Base-by-base conservation (phyloP, 768 basidiomycete species). In the Serpula lacrymans region DNA sequence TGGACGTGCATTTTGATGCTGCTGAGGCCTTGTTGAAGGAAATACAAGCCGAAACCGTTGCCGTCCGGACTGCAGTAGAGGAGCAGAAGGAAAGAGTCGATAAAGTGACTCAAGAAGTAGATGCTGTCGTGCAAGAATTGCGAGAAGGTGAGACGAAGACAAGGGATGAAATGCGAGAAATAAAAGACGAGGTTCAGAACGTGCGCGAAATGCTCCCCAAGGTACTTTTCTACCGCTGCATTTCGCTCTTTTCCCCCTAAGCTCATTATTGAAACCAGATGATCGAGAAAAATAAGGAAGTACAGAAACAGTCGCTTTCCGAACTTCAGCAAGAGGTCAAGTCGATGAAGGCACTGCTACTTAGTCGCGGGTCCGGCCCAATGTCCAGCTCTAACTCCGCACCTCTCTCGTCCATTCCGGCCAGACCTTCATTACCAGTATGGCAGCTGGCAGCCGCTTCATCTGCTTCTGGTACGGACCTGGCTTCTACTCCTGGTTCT, bases 251-350 rank as follows among this genome's bases (percentile, higher is more conserved):
- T 45, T 24, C 27, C n/a, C 21, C 20, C 29, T 46, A 35, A 34
- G 41, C 29, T 44, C 18, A 37, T 23, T 43, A 34, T 11, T 24
- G 18, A 23, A 18, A 27, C 39, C 48, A 98, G 94, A 89, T 97
- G 88, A 84, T 96, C 39, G 90, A 96, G 41, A 93, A 89, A 67
- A 89, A 85, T 58, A 88, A 91, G 58, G 84, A 90, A 40, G 74
- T 78, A 11, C 92, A 96, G 62, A 75, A 79, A 16, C 80, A 85
- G 45, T 88, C 91, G 1, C 71, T 97, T 11, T 66, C 74, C 39
- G 95, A 97, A 52, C 72, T 98, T 10, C 93, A 96, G 52, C 83
- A 91, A 50, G 95, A 98, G 57, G 75, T 98, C 53, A 92, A 93
- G 56, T 97, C 94, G 0, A 70, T 98, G 46, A 97, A 97, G 60